Conservation (phyloP, 495 filamentous ascomycete species). For the Lepraria neglecta region DNA sequence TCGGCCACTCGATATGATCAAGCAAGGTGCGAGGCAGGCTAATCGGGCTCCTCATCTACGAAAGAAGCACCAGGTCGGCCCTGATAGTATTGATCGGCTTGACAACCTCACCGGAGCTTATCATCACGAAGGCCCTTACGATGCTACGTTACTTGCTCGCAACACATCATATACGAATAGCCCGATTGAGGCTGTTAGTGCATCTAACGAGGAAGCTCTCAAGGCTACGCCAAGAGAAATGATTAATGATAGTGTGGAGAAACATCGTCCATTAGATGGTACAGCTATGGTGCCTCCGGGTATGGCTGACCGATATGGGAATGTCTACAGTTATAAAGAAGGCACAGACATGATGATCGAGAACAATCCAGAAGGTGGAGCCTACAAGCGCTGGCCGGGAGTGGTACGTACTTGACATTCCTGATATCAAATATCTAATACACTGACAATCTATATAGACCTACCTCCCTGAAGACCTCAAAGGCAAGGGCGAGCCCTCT, state of each 20-base stretch:
- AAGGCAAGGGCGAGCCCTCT: conserved; percentile 73
- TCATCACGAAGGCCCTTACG: conserved; percentile 90
- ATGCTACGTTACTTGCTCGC: conserved; percentile 67
- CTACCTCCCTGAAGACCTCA: conserved; percentile 65
- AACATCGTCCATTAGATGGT: conserved; percentile 80
- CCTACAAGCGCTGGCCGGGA: conserved; percentile 61
- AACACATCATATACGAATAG: conserved; percentile 57
- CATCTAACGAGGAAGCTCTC: conserved; percentile 70
- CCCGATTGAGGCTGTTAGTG: conserved; percentile 70
- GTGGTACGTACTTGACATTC: conserved; percentile 46
- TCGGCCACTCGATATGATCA: conserved; percentile 56
- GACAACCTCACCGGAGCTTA: conserved; percentile 60
- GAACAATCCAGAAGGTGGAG: conserved; percentile 47
- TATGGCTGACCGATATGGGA: conserved; percentile 55
- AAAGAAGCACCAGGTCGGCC: conserved; percentile 56
- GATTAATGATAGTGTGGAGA: conserved; percentile 64
- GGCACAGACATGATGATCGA: conserved; percentile 80
- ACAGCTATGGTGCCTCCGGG: conserved; percentile 72
- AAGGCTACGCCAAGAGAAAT: conserved; percentile 77
- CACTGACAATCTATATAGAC: conserved; percentile 37
- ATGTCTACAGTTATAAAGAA: conserved; percentile 73
- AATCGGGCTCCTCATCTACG: conserved; percentile 56
- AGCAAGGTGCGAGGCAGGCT: conserved; percentile 52
- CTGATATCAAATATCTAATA: too few relatives aligned
- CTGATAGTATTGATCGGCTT: conserved; percentile 76